Evolutionary conservation across 2,329 filamentous ascomycete species (phyloP).

Genomic region (Claviceps sp.): DNA sequence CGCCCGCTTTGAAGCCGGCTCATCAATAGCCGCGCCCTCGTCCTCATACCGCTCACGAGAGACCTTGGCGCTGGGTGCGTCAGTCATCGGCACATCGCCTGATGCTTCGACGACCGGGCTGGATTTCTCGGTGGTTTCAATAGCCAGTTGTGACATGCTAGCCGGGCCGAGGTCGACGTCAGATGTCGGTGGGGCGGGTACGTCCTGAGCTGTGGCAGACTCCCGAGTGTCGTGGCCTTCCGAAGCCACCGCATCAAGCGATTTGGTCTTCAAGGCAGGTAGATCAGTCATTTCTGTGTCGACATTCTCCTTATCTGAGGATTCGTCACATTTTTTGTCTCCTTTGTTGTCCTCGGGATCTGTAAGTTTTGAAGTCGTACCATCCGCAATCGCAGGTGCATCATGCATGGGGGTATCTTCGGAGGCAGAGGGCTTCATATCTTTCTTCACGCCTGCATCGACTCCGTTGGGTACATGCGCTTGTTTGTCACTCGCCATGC

Average conservation of each 20-base stretch:
- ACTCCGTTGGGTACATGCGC: constrained; percentile 1
- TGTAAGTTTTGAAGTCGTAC: not conserved
- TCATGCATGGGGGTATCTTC: constrained; percentile 2
- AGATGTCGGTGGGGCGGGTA: constrained; percentile 14
- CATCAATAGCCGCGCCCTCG: constrained; percentile 49
- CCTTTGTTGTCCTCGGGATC: not conserved
- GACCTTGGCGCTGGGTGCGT: constrained; percentile 45
- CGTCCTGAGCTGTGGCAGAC: constrained; percentile 6
- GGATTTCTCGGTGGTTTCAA: constrained; percentile 21
- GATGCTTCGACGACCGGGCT: constrained; percentile 16
- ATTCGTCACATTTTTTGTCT: not conserved
- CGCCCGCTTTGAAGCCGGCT: constrained; percentile 67
- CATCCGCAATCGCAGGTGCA: not conserved
- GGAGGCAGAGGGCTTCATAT: not conserved
- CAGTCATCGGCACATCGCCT: constrained; percentile 38
- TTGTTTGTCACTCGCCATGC: constrained; percentile 3
- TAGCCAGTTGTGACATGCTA: constrained; percentile 25
- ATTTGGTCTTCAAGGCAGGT: constrained; percentile 7
- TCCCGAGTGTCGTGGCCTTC: constrained; percentile 6
- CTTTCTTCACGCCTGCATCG: not conserved
- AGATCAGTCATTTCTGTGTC: constrained; percentile 17
- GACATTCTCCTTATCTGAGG: not conserved
- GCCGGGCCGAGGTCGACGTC: constrained; percentile 24
- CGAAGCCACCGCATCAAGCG: constrained; percentile 8
- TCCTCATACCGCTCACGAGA: constrained; percentile 71